Conservation (phyloP, 2,329 filamentous ascomycete species). For the Plenodomus biglobosus region DNA sequence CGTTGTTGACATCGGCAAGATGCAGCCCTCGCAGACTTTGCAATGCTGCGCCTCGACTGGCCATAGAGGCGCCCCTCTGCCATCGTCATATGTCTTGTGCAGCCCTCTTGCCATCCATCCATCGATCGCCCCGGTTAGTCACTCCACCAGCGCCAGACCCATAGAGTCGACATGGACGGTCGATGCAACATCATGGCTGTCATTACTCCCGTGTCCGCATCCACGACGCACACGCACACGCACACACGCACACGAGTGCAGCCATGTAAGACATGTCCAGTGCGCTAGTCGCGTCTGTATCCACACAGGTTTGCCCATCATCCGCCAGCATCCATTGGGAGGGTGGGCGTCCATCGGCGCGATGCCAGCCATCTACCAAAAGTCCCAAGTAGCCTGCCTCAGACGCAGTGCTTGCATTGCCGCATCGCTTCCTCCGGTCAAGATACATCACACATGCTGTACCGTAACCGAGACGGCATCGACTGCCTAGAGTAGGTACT, state of each 20-base stretch:
- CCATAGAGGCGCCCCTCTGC: not conserved
- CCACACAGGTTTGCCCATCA: slow-evolving; percentile 19
- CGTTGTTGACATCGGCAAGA: slow-evolving; percentile 9
- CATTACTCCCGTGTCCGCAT: slow-evolving; percentile 12
- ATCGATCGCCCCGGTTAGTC: slow-evolving; percentile 3
- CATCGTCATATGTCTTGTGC: not conserved
- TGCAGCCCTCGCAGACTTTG: slow-evolving; percentile 6
- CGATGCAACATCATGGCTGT: slow-evolving; percentile 11
- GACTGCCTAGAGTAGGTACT: slow-evolving; percentile 6
- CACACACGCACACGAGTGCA: slow-evolving; percentile 5
- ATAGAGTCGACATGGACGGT: slow-evolving; percentile 4
- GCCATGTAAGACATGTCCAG: slow-evolving; percentile 14
- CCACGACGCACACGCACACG: too few species aligned
- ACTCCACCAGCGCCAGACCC: slow-evolving; percentile 9
- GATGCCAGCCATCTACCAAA: not conserved
- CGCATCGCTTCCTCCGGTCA: not conserved
- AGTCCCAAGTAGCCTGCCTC: not conserved
- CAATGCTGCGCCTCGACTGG: slow-evolving; percentile 1
- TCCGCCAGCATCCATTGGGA: slow-evolving; percentile 2
- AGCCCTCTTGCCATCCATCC: slow-evolving; percentile 2
- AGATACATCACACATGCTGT: not conserved
- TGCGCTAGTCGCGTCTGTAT: slow-evolving; percentile 12
- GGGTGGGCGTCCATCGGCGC: not conserved
- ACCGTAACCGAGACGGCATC: slow-evolving; percentile 1
- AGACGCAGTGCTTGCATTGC: not conserved